These are phyloP conservation scores for Rhodotorula sp. DNA, from an alignment of 1,284 basidiomycete genomes.

Conservation along the genomic window DNA sequence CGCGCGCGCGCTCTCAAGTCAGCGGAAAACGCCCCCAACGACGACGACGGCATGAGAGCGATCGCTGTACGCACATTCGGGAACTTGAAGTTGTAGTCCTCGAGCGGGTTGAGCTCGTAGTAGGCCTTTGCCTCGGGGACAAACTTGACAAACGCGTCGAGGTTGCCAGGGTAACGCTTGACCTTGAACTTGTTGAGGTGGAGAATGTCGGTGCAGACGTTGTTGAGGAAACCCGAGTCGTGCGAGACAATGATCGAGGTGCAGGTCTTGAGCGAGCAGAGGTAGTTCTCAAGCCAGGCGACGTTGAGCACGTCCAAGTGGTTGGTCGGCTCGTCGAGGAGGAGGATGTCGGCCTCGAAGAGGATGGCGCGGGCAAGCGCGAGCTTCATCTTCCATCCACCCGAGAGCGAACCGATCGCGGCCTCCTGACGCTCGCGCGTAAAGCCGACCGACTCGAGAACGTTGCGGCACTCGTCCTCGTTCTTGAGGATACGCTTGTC, in stretches of 20 bases:
- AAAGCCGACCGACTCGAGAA: conserved; percentile 88
- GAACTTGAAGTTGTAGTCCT: conserved; percentile 97
- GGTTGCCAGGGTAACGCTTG: conserved; percentile 94
- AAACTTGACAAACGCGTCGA: conserved; percentile 88
- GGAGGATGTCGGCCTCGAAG: conserved; percentile 96
- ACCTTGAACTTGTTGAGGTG: conserved; percentile 99
- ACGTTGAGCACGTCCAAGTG: conserved; percentile 97
- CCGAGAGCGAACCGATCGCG: conserved; percentile 87
- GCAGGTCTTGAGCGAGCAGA: conserved; percentile 80
- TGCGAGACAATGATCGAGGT: conserved; percentile 68
- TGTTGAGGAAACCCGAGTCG: conserved; percentile 98
- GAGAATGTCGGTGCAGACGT: conserved; percentile 97
- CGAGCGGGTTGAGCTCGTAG: conserved; percentile 83
- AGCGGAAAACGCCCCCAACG: too few relatives aligned
- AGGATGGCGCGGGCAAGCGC: conserved; percentile 97
- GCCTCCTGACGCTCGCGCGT: conserved; percentile 77
- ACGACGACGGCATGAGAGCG: too few relatives aligned
- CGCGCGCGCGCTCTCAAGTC: too few relatives aligned
- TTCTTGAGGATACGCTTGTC: conserved; percentile 79
- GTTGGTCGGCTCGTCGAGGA: conserved; percentile 97
- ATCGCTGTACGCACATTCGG: conserved; percentile 57
- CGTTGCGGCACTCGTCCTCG: conserved; percentile 71
- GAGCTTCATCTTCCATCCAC: conserved; percentile 99
- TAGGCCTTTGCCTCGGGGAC: conserved; percentile 98
- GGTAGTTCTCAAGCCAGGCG: conserved; percentile 94